phyloP scores from a whole-genome alignment of 2,329 filamentous ascomycete genomes.

The Ophiostoma australiae region DNA sequence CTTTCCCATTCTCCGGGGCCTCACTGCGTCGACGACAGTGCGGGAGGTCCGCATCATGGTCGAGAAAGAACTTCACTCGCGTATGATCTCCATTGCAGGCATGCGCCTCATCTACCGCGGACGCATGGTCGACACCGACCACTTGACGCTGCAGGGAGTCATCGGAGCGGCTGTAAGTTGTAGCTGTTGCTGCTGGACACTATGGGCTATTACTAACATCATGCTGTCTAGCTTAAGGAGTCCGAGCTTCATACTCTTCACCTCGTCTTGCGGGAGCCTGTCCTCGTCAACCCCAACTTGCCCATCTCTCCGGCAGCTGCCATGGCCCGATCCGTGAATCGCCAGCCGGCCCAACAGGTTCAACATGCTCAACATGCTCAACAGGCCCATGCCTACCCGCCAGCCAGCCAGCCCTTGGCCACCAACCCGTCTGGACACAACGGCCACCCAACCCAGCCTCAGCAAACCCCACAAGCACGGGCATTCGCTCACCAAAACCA shows the following conservation, averaged over 20 bases:
- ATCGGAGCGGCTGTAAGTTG: conserved; percentile 25
- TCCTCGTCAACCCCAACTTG: background rate
- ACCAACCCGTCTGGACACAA: background rate
- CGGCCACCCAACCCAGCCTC: background rate
- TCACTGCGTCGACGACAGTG: conserved; percentile 21
- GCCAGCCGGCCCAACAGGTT: background rate
- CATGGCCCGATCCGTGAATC: background rate
- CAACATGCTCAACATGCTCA: background rate
- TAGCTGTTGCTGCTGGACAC: background rate
- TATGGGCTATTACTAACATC: background rate
- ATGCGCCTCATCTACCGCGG: conserved; percentile 28
- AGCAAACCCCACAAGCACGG: background rate
- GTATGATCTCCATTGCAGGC: conserved; percentile 18
- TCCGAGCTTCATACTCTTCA: conserved; percentile 16
- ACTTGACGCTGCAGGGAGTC: conserved; percentile 21
- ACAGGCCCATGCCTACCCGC: background rate
- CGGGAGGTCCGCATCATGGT: conserved; percentile 22
- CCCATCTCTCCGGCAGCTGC: background rate
- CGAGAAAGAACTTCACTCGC: conserved; percentile 17
- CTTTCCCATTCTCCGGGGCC: conserved; percentile 19
- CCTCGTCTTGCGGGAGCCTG: conserved; percentile 20
- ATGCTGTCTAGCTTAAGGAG: conserved; percentile 12
- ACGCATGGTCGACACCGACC: conserved; percentile 23
- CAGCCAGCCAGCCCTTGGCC: background rate
- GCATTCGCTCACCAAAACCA: background rate